Base-by-base conservation (phyloP, 2,329 filamentous ascomycete genomes). In the Chaetomium sp. region DNA sequence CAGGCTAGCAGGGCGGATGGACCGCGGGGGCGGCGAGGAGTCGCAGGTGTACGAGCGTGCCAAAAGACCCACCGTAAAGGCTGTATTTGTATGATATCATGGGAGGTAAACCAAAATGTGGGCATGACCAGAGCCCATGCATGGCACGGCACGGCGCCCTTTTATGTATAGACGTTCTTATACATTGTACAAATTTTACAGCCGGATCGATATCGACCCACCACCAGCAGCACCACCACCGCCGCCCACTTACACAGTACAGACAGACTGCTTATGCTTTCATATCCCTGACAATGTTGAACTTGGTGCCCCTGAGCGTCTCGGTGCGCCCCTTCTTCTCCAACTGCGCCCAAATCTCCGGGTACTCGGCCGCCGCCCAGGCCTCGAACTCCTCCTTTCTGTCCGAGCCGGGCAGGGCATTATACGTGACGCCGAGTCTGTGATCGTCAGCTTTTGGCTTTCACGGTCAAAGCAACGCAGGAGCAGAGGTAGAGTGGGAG, bases 351-450 rank as follows among this genome's bases (percentile, higher is more conserved):
- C 92, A 97, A 6, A 85, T 78, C 10, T 84, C 80, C 0, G 90
- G 87, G 75, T 91, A 92, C 51, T 84, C 82, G 57, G 84, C 77
- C 70, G 84, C 83, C 2, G 90, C 90, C 92, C 92, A 97, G 19
- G 83, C 79, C 74, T 93, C 88, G 63, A 96, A 89, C 45, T 86
- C 80, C 5, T 83, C 80, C 75, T 95, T 92, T 71, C 87, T 83
- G 60, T 83, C 82, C 65, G 84, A 83, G 64, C 84, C 86, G 2
- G 86, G 87, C 2, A 92, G 83, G 10, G 87, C 88, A 71, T 94
- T 95, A 76, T 91, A 92, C 65, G 92, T 82, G 29, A 89, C 85
- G 19, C 88, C 92, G 56, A 97, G 80, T 33, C 91, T 93, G 62
- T 31, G 16, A 16, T 10, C 23, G 58, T 65, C 47, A 57, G 55